A percentile compares a stretch with the other conserved stretches of the same genome.
Evolutionary conservation across 108 stramenopile species (phyloP).

Genomic region (Cyclotella choctawhatcheeana): DNA sequence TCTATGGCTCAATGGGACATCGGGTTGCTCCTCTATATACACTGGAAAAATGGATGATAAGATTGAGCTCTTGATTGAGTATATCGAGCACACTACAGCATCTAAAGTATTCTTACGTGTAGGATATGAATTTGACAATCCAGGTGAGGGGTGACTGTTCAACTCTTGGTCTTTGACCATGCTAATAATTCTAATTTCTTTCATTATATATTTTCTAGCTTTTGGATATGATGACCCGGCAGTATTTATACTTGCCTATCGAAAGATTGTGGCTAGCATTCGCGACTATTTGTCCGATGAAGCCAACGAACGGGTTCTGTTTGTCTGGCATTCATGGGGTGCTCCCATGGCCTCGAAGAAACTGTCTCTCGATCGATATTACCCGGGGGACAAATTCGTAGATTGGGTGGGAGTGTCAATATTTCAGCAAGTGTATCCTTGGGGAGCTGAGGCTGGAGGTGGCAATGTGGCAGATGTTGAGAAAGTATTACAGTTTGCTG

Average conservation of each 20-base stretch:
- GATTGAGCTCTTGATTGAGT: constrained; percentile 56
- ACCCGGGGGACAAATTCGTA: constrained; percentile 77
- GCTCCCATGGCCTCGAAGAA: constrained; percentile 53
- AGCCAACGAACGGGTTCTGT: constrained; percentile 48
- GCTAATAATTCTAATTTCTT: no score
- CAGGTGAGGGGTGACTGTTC: no score
- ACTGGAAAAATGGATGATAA: constrained; percentile 61
- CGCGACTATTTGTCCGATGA: constrained; percentile 33
- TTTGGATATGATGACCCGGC: constrained; percentile 74
- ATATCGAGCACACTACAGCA: constrained; percentile 47
- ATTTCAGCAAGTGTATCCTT: constrained; percentile 83
- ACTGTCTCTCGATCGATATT: constrained; percentile 57
- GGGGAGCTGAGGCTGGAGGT: constrained; percentile 50
- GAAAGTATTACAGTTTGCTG: constrained; percentile 80
- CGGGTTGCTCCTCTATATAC: constrained; percentile 69
- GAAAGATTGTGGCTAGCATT: constrained; percentile 59
- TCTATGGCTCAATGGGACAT: constrained; percentile 81
- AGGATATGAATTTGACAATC: constrained; percentile 90
- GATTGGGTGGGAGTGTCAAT: constrained; percentile 88
- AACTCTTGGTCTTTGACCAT: no score
- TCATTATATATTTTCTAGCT: no score
- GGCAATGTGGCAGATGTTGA: constrained; percentile 57
- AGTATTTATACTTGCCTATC: constrained; percentile 65
- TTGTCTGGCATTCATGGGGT: constrained; percentile 91
- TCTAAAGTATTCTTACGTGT: constrained; percentile 71